Percentiles rank a stretch among this genome's conserved stretches.
Evolutionary conservation across 345 rosid genomes (phyloP).

Genomic region (Salix dunnii): DNA sequence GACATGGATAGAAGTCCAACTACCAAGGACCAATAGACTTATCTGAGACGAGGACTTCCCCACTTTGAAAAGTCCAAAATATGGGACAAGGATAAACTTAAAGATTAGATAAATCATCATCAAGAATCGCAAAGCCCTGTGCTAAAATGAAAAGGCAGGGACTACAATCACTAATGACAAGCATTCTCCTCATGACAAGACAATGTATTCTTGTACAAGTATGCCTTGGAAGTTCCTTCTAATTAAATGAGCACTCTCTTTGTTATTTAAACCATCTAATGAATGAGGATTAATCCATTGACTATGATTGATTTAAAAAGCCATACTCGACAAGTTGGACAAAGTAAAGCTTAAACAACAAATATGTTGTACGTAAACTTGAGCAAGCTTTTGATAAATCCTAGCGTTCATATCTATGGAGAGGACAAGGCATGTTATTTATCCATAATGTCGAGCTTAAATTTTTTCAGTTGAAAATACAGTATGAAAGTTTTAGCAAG

Average conservation of each 20-base stretch:
- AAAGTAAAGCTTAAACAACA: background rate
- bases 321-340: background rate
- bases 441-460: background rate
- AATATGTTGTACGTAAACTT: background rate
- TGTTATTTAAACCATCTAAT: background rate
- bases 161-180: background rate
- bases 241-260: background rate
- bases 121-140: background rate
- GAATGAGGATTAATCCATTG: background rate
- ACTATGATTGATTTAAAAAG: background rate
- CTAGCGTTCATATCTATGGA: background rate
- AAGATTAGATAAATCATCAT: background rate
- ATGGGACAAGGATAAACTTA: background rate
- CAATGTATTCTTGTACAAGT: background rate
- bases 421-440: background rate
- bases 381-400: background rate
- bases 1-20: background rate
- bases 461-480: background rate
- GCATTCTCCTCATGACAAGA: too few relatives aligned
- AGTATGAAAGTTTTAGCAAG: background rate
- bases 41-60: background rate
- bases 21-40: background rate
- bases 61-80: background rate
- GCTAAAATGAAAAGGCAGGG: background rate
- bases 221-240: background rate